These are phyloP conservation scores for Eucalyptus urophylla DNA, from an alignment of 345 rosid genomes.

Conservation along the genomic window DNA sequence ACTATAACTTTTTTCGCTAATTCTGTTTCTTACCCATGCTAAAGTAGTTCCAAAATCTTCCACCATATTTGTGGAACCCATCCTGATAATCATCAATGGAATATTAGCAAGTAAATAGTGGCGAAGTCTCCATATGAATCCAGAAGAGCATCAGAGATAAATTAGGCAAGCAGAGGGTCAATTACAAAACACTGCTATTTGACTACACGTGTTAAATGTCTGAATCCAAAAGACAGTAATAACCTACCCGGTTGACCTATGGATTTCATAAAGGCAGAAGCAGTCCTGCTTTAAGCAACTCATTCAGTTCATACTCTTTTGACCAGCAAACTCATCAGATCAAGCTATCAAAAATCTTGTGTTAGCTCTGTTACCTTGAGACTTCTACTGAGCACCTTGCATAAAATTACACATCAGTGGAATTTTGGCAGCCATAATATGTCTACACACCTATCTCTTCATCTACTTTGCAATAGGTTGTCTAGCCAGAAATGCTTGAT, in stretches of 20 bases:
- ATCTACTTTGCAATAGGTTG: background rate
- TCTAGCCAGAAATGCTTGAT: background rate
- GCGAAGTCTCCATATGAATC: background rate
- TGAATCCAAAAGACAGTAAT: background rate
- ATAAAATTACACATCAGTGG: background rate
- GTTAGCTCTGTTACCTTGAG: background rate
- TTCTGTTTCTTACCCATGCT: conserved; percentile 52
- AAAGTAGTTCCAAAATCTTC: conserved; percentile 83
- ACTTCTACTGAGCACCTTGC: background rate
- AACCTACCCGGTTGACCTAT: background rate
- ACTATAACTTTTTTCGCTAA: background rate
- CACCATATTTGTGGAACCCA: conserved; percentile 55
- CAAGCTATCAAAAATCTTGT: background rate
- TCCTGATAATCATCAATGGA: conserved; percentile 12
- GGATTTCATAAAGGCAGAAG: background rate
- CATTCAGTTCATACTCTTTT: background rate
- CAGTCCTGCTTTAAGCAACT: background rate
- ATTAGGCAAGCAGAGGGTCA: background rate
- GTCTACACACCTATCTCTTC: background rate
- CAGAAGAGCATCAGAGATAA: background rate
- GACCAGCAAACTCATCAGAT: background rate
- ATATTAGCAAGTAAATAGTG: background rate
- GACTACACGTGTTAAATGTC: background rate
- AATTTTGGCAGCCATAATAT: background rate
- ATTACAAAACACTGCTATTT: background rate